A percentile compares a stretch with the other conserved stretches of the same genome.
phyloP scores from a whole-genome alignment of 1,284 basidiomycete species.

The Ceratobasidium papillatum region DNA sequence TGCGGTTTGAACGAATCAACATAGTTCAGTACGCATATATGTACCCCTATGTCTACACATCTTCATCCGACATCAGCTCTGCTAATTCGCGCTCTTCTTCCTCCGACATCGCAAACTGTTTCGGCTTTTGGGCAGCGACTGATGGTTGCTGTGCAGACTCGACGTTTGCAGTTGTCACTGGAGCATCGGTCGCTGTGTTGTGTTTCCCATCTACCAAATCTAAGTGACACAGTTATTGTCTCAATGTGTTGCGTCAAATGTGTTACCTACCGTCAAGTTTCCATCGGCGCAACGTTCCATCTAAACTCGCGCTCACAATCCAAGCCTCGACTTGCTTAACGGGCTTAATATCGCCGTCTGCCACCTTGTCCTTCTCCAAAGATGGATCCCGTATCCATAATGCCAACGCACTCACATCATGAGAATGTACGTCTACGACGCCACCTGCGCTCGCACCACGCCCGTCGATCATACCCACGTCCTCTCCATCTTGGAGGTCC shows the following conservation, averaged over 20 bases:
- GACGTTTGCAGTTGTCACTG: background rate
- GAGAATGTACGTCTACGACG: slow-evolving; percentile 84
- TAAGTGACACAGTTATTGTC: slow-evolving; percentile 48
- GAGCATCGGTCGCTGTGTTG: background rate
- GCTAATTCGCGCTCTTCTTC: slow-evolving; percentile 84
- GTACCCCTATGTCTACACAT: background rate
- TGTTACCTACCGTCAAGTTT: slow-evolving; percentile 67
- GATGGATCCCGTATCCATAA: slow-evolving; percentile 69
- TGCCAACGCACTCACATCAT: slow-evolving; percentile 78
- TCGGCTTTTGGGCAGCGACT: background rate
- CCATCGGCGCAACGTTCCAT: slow-evolving; percentile 87
- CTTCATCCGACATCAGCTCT: slow-evolving; percentile 72
- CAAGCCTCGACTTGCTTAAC: slow-evolving; percentile 63
- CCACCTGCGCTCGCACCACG: slow-evolving; percentile 51
- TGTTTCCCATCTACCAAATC: slow-evolving; percentile 57
- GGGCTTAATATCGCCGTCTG: slow-evolving; percentile 47
- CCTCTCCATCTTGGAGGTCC: slow-evolving; percentile 43
- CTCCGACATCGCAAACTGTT: slow-evolving; percentile 62
- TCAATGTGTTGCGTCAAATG: slow-evolving; percentile 14
- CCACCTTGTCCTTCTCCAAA: slow-evolving; percentile 52
- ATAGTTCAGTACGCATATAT: background rate
- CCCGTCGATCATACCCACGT: slow-evolving; percentile 17
- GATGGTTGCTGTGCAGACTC: slow-evolving; percentile 15
- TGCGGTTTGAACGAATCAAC: too few relatives aligned
- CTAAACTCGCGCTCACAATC: slow-evolving; percentile 83